Evolutionary conservation across 352 stramenopile genomes (phyloP).

Genomic region (Phytophthora pluvialis): DNA sequence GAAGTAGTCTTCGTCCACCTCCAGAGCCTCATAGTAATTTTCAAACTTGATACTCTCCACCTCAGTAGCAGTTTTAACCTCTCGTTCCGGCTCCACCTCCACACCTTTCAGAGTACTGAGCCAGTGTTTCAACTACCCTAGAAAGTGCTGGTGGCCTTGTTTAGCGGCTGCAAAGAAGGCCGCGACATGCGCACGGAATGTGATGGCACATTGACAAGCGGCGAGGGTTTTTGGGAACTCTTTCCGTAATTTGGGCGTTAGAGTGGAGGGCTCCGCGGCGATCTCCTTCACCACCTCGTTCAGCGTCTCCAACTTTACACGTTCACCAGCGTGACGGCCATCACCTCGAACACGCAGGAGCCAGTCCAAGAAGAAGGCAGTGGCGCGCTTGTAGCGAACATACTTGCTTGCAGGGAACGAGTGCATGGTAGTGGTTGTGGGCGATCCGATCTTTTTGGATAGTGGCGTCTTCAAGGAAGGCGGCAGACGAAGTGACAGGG

Average conservation of each 20-base stretch:
- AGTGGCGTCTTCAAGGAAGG: too few relatives aligned
- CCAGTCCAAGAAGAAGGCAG: constrained; percentile 25
- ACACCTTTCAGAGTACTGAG: constrained; percentile 13
- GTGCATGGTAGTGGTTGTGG: too few relatives aligned
- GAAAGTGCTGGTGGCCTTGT: constrained; percentile 18
- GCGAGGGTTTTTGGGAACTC: constrained; percentile 28
- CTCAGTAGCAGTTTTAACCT: too few relatives aligned
- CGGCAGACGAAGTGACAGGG: too few relatives aligned
- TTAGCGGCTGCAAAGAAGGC: constrained; percentile 20
- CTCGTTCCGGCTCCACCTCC: not conserved
- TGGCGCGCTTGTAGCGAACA: constrained; percentile 20
- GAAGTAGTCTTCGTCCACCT: constrained; percentile 33
- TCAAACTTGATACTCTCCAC: constrained; percentile 18
- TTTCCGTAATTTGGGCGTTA: constrained; percentile 26
- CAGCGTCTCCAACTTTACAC: constrained; percentile 8
- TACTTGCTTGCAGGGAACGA: constrained; percentile 17
- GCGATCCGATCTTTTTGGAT: too few relatives aligned
- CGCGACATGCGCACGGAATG: constrained; percentile 24
- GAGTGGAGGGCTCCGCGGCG: constrained; percentile 5
- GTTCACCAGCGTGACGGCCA: not conserved
- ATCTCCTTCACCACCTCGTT: constrained; percentile 16
- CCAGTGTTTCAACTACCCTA: constrained; percentile 19
- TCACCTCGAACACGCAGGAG: constrained; percentile 13
- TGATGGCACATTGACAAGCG: constrained; percentile 29
- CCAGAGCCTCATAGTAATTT: constrained; percentile 39